Base-by-base conservation (phyloP, 805 yeast genomes). In the Pichia nanzhaoensis region DNA sequence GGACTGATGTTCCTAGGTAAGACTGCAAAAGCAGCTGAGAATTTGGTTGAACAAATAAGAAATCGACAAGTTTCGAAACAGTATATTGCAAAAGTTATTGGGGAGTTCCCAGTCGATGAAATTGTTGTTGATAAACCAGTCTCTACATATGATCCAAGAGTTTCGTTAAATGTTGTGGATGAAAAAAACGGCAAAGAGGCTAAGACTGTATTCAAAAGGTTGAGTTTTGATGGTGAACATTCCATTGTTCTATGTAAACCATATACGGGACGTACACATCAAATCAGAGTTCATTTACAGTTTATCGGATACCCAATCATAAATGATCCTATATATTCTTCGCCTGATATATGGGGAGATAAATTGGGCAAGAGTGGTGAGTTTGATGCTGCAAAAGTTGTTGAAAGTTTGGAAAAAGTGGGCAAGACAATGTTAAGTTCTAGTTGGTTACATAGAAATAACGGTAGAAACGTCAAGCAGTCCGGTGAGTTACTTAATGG, bases 1-100 rank as follows among this genome's bases (percentile, higher is more conserved):
- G 99, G 99, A 0, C 66, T 89, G 38, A 84, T 95, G 95, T 84
- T 95, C 57, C 63, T 91, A 50, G 96, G 96, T 4, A 87, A 85
- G 55, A 84, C 77, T 3, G 77, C 93, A 1, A 74, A 73, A 51
- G 87, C 88, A 0, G 91, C 96, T 2, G 91, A 85, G 50, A 70
- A 68, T 30, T 75, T 89, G 70, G 85, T 81, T 27, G 76, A 74
- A 50, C 95, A 83, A 48, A 69, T 82, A 53, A 72, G 82, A 45
- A 85, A 84, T 39, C 69, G 96, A 35, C 77, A 77, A 21, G 93
- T 91, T 13, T 61, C 68, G 5, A 93, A 93, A 53, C 85, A 84
- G 56, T 93, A 93, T 59, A 70, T 91, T 46, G 96, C 99, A 0
- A 69, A 88, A 43, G 97, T 91, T 0, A 75, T 74, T 31, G 99